These are phyloP conservation scores for Mycena crocata DNA, from an alignment of 768 basidiomycete species.

Conservation along the genomic window DNA sequence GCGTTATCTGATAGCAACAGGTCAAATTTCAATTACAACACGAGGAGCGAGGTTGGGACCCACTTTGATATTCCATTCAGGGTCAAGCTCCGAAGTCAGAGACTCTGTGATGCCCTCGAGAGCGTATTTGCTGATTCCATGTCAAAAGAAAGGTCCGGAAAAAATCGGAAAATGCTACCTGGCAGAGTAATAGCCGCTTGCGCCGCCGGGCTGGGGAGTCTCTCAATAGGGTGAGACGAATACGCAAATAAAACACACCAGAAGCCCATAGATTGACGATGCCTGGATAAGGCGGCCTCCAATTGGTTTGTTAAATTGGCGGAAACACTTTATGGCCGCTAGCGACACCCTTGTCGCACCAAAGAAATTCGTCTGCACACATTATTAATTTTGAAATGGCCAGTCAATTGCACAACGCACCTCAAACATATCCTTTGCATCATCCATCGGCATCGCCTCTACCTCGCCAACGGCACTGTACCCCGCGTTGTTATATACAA, in stretches of 20 bases:
- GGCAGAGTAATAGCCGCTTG: slow-evolving; percentile 15
- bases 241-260: background rate
- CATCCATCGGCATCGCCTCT: slow-evolving; percentile 21
- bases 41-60: too few species aligned
- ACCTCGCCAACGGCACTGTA: slow-evolving; percentile 24
- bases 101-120: slow-evolving; percentile 19
- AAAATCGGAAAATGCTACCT: background rate
- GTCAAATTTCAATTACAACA: background rate
- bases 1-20: slow-evolving; percentile 18
- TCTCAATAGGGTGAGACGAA: background rate
- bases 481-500: slow-evolving; percentile 24
- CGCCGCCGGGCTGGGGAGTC: background rate
- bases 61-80: slow-evolving; percentile 19
- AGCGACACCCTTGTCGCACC: slow-evolving; percentile 16
- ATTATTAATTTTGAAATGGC: background rate
- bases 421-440: slow-evolving; percentile 26
- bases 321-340: slow-evolving; percentile 20
- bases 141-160: background rate
- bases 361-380: slow-evolving; percentile 14
- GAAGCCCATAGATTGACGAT: slow-evolving; percentile 15
- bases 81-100: slow-evolving; percentile 5
- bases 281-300: slow-evolving; percentile 22
- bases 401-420: background rate
- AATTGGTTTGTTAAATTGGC: slow-evolving; percentile 16
- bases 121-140: slow-evolving; percentile 16